Evolutionary conservation across 1,284 basidiomycete genomes (phyloP).

Genomic region (Calocybe gambosa): DNA sequence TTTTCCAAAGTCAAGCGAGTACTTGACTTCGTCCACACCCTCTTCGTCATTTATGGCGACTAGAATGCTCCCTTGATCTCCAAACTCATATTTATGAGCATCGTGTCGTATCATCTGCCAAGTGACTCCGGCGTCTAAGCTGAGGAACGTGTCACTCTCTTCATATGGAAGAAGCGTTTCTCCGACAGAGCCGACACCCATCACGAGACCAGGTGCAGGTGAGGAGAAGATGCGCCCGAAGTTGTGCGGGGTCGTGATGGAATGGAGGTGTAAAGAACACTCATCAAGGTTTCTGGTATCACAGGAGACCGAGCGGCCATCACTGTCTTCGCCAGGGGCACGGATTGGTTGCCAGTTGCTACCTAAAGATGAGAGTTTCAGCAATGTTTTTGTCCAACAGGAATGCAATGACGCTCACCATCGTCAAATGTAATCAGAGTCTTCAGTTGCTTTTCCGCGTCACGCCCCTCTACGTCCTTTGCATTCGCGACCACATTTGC

Average conservation of each 20-base stretch:
- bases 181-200: slow-evolving; percentile 92
- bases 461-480: slow-evolving; percentile 69
- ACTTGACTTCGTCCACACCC: slow-evolving; percentile 64
- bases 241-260: slow-evolving; percentile 88
- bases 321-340: slow-evolving; percentile 57
- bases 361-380: slow-evolving; percentile 24
- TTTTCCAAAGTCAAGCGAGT: slow-evolving; percentile 82
- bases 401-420: slow-evolving; percentile 29
- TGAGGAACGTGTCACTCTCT: slow-evolving; percentile 91
- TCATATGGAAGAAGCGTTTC: slow-evolving; percentile 69
- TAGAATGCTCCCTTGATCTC: slow-evolving; percentile 82
- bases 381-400: not conserved
- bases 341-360: slow-evolving; percentile 72
- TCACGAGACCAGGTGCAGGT: slow-evolving; percentile 88
- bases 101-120: slow-evolving; percentile 79
- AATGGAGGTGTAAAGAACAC: slow-evolving; percentile 89
- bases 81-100: slow-evolving; percentile 95
- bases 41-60: slow-evolving; percentile 88
- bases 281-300: slow-evolving; percentile 46
- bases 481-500: slow-evolving; percentile 86
- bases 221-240: slow-evolving; percentile 92
- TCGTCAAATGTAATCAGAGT: slow-evolving; percentile 90
- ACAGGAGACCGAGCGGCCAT: slow-evolving; percentile 62
- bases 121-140: slow-evolving; percentile 81
- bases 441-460: slow-evolving; percentile 61